A percentile compares a stretch with the other conserved stretches of the same genome.
Evolutionary conservation across 2,329 filamentous ascomycete genomes (phyloP).

Genomic region (Incumbomyces delicatus): DNA sequence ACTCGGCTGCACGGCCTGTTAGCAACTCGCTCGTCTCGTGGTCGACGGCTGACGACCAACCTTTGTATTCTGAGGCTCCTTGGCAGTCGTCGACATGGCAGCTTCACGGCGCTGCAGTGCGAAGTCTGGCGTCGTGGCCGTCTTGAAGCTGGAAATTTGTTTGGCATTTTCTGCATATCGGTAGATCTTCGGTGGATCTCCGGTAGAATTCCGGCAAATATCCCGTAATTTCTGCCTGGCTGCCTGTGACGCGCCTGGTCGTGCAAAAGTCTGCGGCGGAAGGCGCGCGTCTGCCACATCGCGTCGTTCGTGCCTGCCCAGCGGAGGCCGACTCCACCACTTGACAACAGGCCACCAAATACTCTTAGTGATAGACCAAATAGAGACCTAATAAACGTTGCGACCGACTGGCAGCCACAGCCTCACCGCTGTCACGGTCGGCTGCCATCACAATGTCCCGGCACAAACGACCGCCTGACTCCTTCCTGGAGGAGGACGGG

Average conservation of each 20-base stretch:
- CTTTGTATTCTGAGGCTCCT: slow-evolving; percentile 4
- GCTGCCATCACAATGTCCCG: slow-evolving; percentile 8
- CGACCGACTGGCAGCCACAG: no score
- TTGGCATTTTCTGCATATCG: no score
- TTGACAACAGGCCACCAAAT: background rate
- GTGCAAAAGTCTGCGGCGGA: background rate
- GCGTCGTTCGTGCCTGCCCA: background rate
- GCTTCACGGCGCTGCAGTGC: background rate
- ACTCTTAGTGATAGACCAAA: no score
- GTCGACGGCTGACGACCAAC: background rate
- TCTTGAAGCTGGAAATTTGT: no score
- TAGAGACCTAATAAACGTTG: no score
- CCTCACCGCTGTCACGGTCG: no score
- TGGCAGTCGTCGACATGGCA: slow-evolving; percentile 2
- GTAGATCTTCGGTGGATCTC: background rate
- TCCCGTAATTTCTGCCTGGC: background rate
- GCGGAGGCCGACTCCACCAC: background rate
- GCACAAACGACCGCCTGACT: slow-evolving; percentile 13
- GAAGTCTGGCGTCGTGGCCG: background rate
- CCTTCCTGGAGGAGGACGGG: slow-evolving; percentile 23
- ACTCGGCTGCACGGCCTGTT: slow-evolving; percentile 48
- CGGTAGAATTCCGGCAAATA: background rate
- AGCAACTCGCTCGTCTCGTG: background rate
- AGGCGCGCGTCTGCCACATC: background rate
- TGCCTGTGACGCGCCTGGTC: background rate